Conservation (phyloP, 1,139 yeast genomes). For the Zhuliangozyma blackwelliae region DNA sequence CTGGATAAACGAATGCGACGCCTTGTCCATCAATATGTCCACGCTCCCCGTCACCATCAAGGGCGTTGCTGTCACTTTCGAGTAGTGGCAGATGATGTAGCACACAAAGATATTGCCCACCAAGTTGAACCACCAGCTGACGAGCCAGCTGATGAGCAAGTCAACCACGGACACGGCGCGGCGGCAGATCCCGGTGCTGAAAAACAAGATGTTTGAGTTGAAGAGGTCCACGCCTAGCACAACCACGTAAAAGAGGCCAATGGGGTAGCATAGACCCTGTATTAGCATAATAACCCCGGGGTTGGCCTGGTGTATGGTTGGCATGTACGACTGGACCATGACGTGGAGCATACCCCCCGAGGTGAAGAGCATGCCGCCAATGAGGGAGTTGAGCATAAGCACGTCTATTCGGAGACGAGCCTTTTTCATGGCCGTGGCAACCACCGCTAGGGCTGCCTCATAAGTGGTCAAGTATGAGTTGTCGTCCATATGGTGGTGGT, state of each 20-base stretch:
- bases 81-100: constrained; percentile 55
- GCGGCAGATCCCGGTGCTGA: constrained; percentile 61
- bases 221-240: constrained; percentile 69
- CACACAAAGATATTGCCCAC: constrained; percentile 62
- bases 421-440: constrained; percentile 80
- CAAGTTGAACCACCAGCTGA: constrained; percentile 63
- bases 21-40: constrained; percentile 44
- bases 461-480: constrained; percentile 63
- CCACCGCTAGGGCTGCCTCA: constrained; percentile 77
- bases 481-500: constrained; percentile 28
- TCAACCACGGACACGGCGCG: constrained; percentile 67
- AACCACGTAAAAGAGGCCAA: constrained; percentile 71
- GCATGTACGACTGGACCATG: constrained; percentile 49
- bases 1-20: constrained; percentile 46
- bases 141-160: constrained; percentile 60
- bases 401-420: constrained; percentile 60
- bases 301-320: constrained; percentile 33
- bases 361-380: constrained; percentile 68
- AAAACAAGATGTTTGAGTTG: constrained; percentile 68
- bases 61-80: constrained; percentile 42
- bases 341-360: constrained; percentile 72
- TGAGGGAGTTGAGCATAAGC: constrained; percentile 54
- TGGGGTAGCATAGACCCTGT: constrained; percentile 59
- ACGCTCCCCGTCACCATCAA: constrained; percentile 44
- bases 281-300: constrained; percentile 52